Conservation (phyloP, 352 stramenopile genomes). For the Globisporangium megalacanthum region DNA sequence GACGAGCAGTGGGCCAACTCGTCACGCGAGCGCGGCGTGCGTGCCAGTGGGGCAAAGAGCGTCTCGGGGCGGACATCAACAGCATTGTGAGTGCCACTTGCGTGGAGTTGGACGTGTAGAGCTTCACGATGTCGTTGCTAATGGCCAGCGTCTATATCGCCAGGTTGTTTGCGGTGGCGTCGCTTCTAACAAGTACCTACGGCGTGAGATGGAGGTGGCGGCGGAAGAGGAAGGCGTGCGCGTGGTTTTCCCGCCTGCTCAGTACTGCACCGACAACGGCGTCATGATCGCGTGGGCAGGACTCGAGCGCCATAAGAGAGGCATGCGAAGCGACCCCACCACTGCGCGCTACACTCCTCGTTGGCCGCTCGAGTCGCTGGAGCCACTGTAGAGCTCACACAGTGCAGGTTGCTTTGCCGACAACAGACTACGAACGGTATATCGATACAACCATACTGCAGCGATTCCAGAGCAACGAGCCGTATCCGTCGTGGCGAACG, state of each 20-base stretch:
- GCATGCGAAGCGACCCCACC: slow-evolving; percentile 49
- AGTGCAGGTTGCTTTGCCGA: background rate
- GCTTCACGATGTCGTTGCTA: background rate
- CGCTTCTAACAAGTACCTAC: slow-evolving; percentile 95
- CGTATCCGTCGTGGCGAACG: no score
- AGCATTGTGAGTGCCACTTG: slow-evolving; percentile 56
- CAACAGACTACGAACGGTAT: background rate
- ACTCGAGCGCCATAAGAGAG: slow-evolving; percentile 50
- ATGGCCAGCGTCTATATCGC: background rate
- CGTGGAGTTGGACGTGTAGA: background rate
- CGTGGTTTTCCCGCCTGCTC: slow-evolving; percentile 47
- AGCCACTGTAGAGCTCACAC: slow-evolving; percentile 26
- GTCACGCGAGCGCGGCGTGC: slow-evolving; percentile 81
- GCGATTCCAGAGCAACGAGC: no score
- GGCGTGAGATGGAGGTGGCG: slow-evolving; percentile 69
- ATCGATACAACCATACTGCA: no score
- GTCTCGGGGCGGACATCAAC: slow-evolving; percentile 40
- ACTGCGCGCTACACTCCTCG: slow-evolving; percentile 61
- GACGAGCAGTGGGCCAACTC: slow-evolving; percentile 48
- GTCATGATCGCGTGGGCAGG: slow-evolving; percentile 96
- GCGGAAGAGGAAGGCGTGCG: slow-evolving; percentile 42
- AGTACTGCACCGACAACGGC: slow-evolving; percentile 98
- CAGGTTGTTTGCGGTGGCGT: slow-evolving; percentile 96
- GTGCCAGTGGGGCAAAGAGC: slow-evolving; percentile 76
- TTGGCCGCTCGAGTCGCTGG: slow-evolving; percentile 67